Evolutionary conservation across 495 filamentous ascomycete species (phyloP), one percentile per base, ranked within the genome.

Genomic region (Aspergillus campestris): DNA sequence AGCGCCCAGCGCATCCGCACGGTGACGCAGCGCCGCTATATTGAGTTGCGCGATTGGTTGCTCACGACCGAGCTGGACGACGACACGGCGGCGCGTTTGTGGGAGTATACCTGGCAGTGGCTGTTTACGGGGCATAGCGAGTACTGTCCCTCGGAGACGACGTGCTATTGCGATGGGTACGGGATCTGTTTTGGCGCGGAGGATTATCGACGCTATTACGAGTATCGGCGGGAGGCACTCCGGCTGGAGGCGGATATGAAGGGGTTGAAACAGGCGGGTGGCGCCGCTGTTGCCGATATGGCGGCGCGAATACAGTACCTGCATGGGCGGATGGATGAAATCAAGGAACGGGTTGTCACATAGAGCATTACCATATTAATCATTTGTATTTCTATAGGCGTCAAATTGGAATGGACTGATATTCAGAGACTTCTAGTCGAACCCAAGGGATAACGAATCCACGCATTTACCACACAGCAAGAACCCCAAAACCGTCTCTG

Each of bases 51-150:
- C 6, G 51, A 73, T 12, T 87, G 84, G 83, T 47, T 87, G 32
- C 35, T 82, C 2, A 52, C 75, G 7, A 83, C 83, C 9, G 53
- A 61, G 12, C 52, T 84, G 40, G 62, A 65, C 8, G 73, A 82
- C 40, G 59, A 59, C 8, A 52, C 72, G 31, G 79, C 71, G 18
- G 84, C 84, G 8, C 53, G 83, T 8, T 65, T 87, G 14, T 64
- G 85, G 59, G 84, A 88, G 61, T 87, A 82, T 56, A 57, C 75
- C 33, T 88, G 84, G 84, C 84, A 88, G 60, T 71, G 67, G 71
- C 45, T 45, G 65, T 59, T 43, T 46, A 31, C 28, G 0, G 52
- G 55, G 28, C 35, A 38, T 0, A 32, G 45, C 12, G 53, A 56
- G 32, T 59, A 59, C 42, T 73, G 70, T 52, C 65, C 61, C 6